Base-by-base conservation (phyloP, 768 basidiomycete species). In the Gymnopilus junonius region DNA sequence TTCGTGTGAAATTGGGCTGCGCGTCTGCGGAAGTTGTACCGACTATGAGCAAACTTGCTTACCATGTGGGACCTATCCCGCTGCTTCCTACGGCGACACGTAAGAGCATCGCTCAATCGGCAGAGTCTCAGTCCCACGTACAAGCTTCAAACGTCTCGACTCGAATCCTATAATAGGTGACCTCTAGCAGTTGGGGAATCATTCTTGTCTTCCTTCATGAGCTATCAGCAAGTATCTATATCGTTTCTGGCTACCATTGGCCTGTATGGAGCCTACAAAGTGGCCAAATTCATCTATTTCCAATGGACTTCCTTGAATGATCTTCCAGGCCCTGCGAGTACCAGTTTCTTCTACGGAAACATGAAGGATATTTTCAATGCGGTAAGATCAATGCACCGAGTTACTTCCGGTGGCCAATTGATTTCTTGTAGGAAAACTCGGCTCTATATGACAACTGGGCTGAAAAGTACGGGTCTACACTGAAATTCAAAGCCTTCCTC, bases 241-340 rank as follows among this genome's bases (percentile, higher is more conserved):
- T 51, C 64, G 14, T 23, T 64, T 29, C 56, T 65, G n/a, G 67
- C 46, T 11, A 48, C 64, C 6, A 21, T 63, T 4, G 64, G 67
- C 23, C 35, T 54, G 14, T 81, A 77, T 67, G 72, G 70, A 10
- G 39, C 74, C 1, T 77, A 75, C 68, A 79, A 74, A 50, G 27
- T 79, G 10, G 61, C 70, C 32, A 62, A 50, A 23, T 65, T 74
- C 32, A 21, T 80, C 42, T 79, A 79, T 53, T 51, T 50, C 1
- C 69, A 76, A 45, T 73, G 73, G 62, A 75, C 69, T 12, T 84
- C 84, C 1, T 66, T 87, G 15, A 77, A 78, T 20, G 64, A 76
- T 45, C 76, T 88, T 23, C 86, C 81, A 1, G 86, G 86, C 1
- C 87, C 87, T 0, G 74, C 79, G 17, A 80, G 69, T 55, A 55